Conservation (phyloP, 106 monocot genomes). For the Ottelia alismoides region DNA sequence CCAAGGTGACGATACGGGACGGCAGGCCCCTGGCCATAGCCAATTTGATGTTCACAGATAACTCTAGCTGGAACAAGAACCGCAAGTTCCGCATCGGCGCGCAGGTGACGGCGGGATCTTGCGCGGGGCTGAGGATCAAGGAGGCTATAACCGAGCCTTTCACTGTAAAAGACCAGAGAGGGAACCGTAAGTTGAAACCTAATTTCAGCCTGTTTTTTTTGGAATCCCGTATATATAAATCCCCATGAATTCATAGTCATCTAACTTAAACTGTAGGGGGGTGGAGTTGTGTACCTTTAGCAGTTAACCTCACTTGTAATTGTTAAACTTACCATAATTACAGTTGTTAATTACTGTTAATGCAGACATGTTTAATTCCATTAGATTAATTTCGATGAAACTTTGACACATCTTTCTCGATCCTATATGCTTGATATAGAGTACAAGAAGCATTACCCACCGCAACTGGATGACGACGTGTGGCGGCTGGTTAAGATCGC, state of each 20-base stretch:
- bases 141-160: slow-evolving; percentile 11
- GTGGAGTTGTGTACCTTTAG: too few relatives aligned
- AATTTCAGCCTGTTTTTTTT: too few relatives aligned
- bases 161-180: slow-evolving; percentile 11
- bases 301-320: too few relatives aligned
- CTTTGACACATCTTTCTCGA: too few relatives aligned
- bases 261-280: too few relatives aligned
- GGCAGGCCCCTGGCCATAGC: slow-evolving; percentile 1
- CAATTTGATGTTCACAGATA: slow-evolving; percentile 13
- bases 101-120: slow-evolving; percentile 2
- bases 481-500: slow-evolving; percentile 52
- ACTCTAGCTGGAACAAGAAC: slow-evolving; percentile 11
- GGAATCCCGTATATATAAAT: too few relatives aligned
- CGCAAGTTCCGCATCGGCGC: slow-evolving; percentile 10
- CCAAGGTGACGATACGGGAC: background rate
- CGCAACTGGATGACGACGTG: slow-evolving; percentile 32
- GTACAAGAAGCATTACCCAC: slow-evolving; percentile 48
- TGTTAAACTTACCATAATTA: background rate
- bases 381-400: background rate
- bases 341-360: background rate
- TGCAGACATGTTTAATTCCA: background rate
- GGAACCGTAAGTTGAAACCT: slow-evolving; percentile 8
- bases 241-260: too few relatives aligned
- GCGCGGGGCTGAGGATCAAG: slow-evolving; percentile 5
- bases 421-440: slow-evolving; percentile 6